Conservation (phyloP, 78 protist genomes). For the Thecamonas trahens region DNA sequence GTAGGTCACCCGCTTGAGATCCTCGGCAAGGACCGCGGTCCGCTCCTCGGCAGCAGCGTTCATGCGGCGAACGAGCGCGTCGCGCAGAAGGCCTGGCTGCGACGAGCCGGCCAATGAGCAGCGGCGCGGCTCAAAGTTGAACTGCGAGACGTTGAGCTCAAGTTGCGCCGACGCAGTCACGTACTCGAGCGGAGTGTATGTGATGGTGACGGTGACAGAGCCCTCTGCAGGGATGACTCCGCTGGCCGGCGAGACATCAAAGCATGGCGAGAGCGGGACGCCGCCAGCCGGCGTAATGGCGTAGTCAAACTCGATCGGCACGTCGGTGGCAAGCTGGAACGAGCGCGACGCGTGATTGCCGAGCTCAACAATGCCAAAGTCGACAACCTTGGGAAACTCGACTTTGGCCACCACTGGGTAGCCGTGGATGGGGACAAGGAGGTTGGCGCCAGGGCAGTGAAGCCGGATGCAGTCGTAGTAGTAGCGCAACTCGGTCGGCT, state of each 20-base stretch:
- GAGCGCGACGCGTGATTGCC: background rate
- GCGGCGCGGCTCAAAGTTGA: background rate
- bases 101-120: background rate
- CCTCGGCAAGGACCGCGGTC: no score
- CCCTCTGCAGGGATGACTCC: constrained; percentile 13
- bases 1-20: no score
- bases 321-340: background rate
- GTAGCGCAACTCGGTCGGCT: constrained; percentile 23
- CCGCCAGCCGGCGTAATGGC: background rate
- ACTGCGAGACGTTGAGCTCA: constrained; percentile 2
- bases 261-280: no score
- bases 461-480: constrained; percentile 31
- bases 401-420: constrained; percentile 12
- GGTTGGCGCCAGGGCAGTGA: constrained; percentile 8
- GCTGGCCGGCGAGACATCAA: background rate
- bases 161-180: background rate
- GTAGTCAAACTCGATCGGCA: background rate
- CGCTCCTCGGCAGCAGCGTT: no score
- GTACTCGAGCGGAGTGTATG: background rate
- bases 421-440: constrained; percentile 29
- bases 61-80: no score
- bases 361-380: constrained; percentile 10
- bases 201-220: background rate
- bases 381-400: constrained; percentile 8
- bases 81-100: no score